These are phyloP conservation scores for Claviceps capensis DNA, from an alignment of 2,329 filamentous ascomycete species.

Conservation along the genomic window DNA sequence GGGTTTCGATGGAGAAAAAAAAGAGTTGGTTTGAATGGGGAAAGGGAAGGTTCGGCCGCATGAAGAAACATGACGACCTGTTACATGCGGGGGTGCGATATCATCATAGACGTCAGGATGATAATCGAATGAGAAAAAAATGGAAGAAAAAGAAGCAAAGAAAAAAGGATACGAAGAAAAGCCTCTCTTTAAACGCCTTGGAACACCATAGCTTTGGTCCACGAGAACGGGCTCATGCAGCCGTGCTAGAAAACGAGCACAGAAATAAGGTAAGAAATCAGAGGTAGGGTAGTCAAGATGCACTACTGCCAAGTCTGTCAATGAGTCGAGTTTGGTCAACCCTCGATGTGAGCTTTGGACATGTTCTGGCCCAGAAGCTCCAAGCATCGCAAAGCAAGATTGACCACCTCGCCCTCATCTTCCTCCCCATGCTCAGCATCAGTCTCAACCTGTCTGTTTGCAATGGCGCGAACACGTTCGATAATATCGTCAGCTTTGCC, in stretches of 20 bases:
- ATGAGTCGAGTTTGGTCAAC: slow-evolving; percentile 28
- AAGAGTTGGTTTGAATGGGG: background rate
- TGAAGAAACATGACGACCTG: background rate
- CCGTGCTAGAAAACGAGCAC: background rate
- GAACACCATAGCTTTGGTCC: slow-evolving; percentile 1
- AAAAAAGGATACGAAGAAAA: background rate
- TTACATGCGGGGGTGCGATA: background rate
- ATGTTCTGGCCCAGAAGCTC: slow-evolving; percentile 68
- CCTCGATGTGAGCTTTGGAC: slow-evolving; percentile 72
- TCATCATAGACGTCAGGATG: background rate
- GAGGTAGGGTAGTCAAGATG: background rate
- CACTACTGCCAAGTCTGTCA: background rate
- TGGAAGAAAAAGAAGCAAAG: background rate
- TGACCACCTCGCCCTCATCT: slow-evolving; percentile 85
- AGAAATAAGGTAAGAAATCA: background rate
- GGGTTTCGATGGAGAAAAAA: background rate
- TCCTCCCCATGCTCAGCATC: slow-evolving; percentile 81
- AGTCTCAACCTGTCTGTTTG: slow-evolving; percentile 75
- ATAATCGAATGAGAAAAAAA: background rate
- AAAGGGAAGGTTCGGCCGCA: background rate
- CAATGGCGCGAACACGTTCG: slow-evolving; percentile 80
- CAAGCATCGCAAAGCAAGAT: slow-evolving; percentile 76
- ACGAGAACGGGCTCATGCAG: background rate
- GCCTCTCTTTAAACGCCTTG: slow-evolving; percentile 2
- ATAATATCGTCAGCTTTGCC: slow-evolving; percentile 84